Conservation (phyloP, 345 rosid genomes). For the Theobroma cacao region DNA sequence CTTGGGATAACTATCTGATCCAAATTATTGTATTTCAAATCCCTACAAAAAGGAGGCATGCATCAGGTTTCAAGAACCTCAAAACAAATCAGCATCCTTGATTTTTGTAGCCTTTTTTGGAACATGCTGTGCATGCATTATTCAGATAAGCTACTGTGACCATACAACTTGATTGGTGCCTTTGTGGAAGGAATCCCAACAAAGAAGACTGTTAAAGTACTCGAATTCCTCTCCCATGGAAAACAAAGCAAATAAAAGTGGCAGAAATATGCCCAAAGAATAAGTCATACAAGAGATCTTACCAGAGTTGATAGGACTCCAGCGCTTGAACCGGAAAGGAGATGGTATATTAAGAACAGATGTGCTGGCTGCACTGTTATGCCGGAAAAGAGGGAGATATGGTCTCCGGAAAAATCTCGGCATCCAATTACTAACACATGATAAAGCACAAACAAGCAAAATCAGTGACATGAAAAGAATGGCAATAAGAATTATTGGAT, state of each 20-base stretch:
- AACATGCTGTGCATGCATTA: not conserved
- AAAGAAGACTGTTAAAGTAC: not conserved
- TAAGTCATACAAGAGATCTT: constrained; percentile 20
- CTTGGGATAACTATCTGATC: not conserved
- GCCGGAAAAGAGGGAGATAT: constrained; percentile 74
- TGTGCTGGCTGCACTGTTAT: constrained; percentile 54
- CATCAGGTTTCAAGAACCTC: not conserved
- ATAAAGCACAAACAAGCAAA: constrained; percentile 71
- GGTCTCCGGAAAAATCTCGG: constrained; percentile 67
- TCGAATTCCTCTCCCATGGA: not conserved
- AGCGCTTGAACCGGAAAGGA: constrained; percentile 75
- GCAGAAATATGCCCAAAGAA: not conserved
- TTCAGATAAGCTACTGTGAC: not conserved
- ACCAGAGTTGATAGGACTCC: constrained; percentile 92
- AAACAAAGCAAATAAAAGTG: not conserved
- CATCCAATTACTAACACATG: constrained; percentile 64
- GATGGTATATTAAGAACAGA: constrained; percentile 75
- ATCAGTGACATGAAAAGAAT: constrained; percentile 59
- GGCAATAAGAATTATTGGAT: constrained; percentile 58
- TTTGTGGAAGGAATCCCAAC: not conserved
- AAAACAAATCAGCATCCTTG: not conserved
- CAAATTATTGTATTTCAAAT: not conserved
- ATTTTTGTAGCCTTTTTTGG: not conserved
- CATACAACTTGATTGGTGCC: not conserved
- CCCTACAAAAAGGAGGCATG: not conserved